Evolutionary conservation across 2,329 filamentous ascomycete genomes (phyloP).

Genomic region (Botryotinia narcissicola): DNA sequence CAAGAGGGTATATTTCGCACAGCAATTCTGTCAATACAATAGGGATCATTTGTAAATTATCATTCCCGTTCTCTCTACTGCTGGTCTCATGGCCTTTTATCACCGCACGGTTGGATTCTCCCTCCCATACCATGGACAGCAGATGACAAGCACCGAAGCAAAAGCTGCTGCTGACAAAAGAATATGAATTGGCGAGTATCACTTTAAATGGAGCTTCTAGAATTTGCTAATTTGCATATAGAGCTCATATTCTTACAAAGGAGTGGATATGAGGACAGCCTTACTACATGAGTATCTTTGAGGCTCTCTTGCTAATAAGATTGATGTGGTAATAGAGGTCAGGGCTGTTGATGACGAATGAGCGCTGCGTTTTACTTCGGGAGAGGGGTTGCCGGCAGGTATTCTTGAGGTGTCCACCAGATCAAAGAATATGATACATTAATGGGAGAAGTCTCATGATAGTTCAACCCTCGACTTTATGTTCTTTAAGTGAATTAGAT

Average conservation of each 20-base stretch:
- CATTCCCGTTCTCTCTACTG: neutral
- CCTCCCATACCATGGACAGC: neutral
- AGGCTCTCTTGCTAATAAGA: neutral
- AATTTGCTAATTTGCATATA: neutral
- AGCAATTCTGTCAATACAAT: neutral
- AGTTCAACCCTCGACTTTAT: neutral
- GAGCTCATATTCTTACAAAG: neutral
- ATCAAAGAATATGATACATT: neutral
- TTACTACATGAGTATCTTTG: neutral
- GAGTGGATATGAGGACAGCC: neutral
- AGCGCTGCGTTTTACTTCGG: neutral
- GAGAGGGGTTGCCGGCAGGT: accelerated
- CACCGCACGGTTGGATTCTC: neutral
- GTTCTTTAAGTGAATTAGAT: neutral
- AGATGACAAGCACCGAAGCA: neutral
- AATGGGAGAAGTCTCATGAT: neutral
- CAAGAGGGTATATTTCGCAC: neutral
- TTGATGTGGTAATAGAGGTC: neutral
- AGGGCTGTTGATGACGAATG: neutral
- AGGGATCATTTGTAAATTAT: neutral
- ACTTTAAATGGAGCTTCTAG: neutral
- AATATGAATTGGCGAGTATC: neutral
- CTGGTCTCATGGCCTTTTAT: neutral
- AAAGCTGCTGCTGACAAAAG: neutral
- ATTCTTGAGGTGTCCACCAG: too few relatives aligned